Percentiles rank a stretch among this genome's conserved stretches.
phyloP scores from a whole-genome alignment of 495 filamentous ascomycete species.

The Cenococcum geophilum region DNA sequence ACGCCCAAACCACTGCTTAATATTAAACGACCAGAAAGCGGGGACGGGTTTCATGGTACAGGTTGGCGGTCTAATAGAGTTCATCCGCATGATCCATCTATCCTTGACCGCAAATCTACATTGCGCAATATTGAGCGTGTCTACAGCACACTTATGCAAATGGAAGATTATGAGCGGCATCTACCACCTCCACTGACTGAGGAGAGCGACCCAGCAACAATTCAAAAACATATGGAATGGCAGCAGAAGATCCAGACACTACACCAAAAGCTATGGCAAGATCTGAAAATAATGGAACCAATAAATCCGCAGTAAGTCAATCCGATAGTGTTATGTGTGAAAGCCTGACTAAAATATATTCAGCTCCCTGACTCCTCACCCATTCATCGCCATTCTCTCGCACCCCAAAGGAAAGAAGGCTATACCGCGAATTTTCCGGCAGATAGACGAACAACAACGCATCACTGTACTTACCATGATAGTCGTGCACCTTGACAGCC shows the following conservation, averaged over 20 bases:
- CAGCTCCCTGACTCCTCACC: conserved; percentile 62
- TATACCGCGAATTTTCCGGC: conserved; percentile 88
- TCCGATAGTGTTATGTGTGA: background rate
- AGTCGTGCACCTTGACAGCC: conserved; percentile 81
- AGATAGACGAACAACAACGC: conserved; percentile 85
- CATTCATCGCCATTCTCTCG: conserved; percentile 93
- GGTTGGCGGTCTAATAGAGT: conserved; percentile 43
- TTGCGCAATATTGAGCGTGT: conserved; percentile 79
- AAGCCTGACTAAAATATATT: background rate
- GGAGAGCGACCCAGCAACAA: conserved; percentile 54
- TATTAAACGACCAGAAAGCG: conserved; percentile 80
- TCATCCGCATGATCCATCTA: conserved; percentile 39
- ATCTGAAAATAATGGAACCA: conserved; percentile 84
- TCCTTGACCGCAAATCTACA: conserved; percentile 70
- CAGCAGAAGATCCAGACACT: conserved; percentile 58
- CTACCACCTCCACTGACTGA: conserved; percentile 64
- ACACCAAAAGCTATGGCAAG: conserved; percentile 75
- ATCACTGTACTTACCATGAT: conserved; percentile 93
- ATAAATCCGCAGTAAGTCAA: conserved; percentile 57
- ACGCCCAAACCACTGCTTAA: conserved; percentile 91
- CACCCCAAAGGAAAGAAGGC: conserved; percentile 95
- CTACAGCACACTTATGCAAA: conserved; percentile 78
- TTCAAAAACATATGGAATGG: conserved; percentile 68
- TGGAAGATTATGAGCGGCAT: conserved; percentile 92
- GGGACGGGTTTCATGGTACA: conserved; percentile 45